phyloP scores from a whole-genome alignment of 345 rosid genomes.

The Murraya paniculata region DNA sequence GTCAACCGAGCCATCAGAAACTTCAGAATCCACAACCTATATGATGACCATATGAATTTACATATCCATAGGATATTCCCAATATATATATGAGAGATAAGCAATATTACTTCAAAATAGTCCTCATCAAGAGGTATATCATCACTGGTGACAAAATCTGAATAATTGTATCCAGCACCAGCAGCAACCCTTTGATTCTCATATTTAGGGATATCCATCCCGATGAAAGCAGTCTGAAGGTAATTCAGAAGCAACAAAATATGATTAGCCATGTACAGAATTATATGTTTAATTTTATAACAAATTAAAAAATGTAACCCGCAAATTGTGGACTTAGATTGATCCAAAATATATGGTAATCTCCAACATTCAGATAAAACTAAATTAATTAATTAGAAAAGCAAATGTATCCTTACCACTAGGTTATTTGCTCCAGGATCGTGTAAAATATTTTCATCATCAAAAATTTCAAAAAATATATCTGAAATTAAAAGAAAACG shows the following conservation, averaged over 20 bases:
- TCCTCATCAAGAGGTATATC: conserved; percentile 60
- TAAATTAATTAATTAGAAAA: conserved; percentile 7
- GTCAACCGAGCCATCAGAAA: conserved; percentile 56
- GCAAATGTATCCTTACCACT: conserved; percentile 64
- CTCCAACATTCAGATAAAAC: background rate
- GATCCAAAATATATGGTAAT: background rate
- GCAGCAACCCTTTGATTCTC: conserved; percentile 47
- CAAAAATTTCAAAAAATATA: conserved; percentile 78
- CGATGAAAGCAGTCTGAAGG: conserved; percentile 76
- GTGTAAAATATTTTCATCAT: conserved; percentile 68
- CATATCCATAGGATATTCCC: background rate
- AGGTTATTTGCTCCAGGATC: conserved; percentile 89
- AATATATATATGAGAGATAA: conserved; percentile 7
- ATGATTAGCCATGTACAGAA: background rate
- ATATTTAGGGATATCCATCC: conserved; percentile 68
- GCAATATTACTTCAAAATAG: conserved; percentile 65
- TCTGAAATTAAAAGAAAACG: conserved; percentile 37
- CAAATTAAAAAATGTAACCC: background rate
- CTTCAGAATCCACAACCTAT: conserved; percentile 72
- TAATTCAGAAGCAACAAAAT: conserved; percentile 5
- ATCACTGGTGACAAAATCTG: conserved; percentile 38
- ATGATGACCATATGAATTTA: conserved; percentile 17
- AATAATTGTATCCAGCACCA: conserved; percentile 53
- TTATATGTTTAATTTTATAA: background rate
- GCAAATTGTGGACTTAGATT: background rate